Base-by-base conservation (phyloP, 129 eudicot species). In the Saposhnikovia divaricata region DNA sequence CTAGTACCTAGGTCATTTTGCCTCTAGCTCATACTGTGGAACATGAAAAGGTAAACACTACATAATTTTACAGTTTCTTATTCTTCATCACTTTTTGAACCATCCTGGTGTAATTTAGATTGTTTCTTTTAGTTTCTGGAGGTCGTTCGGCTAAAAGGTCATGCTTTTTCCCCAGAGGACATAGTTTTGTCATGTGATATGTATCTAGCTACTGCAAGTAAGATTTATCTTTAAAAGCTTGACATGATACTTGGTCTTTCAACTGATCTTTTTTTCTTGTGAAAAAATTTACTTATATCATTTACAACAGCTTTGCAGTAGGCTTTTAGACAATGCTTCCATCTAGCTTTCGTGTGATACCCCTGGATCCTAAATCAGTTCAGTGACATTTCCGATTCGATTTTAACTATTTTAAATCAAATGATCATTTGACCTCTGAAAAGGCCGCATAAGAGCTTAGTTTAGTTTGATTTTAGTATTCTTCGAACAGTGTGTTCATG, bases 91-190 rank as follows among this genome's bases (percentile, higher is more conserved):
- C 37, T 7, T 66, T 31, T 66, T 19, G 14, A 66, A 13, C 39
- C 19, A 34, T 66, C 19, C 72, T 27, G 42, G 6, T 66, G 18
- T 10, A 63, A 8, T 18, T 66, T 8, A 9, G 7, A 8, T 42
- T 53, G 39, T 50, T 50, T n/a, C 37, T 47, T 18, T 39, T 77
- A 92, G 97, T 90, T 88, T 85, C 82, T 92, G 81, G 97, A 92
- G 81, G 97, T 92, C 59, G 96, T 90, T 71, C 89, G 96, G 21
- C 86, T 92, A 25, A 96, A 90, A 85, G 93, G 93, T 57, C 92
- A 92, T 82, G 91, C 97, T 55, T 88, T 90, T 79, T 90, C 93
- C 68, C 97, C 91, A 9, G 97, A 92, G 85, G 97, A 92, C 74
- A 81, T 90, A 15, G 91, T 87, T 63, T 77, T 86, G 83, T 88